phyloP scores from a whole-genome alignment of 129 eudicot genomes.

The Flaveria brownii region DNA sequence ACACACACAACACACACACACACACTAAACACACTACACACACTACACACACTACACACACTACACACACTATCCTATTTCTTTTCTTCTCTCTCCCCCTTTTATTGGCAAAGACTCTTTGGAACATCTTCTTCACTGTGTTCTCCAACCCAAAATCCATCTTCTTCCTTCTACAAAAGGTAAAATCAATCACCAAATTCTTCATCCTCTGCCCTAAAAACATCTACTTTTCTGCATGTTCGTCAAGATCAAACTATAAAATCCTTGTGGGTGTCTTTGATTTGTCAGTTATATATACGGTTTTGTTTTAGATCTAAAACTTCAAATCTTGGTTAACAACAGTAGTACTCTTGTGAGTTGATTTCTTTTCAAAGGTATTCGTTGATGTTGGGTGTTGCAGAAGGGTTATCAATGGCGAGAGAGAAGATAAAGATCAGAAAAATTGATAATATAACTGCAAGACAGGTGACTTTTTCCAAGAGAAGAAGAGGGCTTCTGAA shows the following conservation, averaged over 20 bases:
- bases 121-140: constrained; percentile 21
- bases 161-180: constrained; percentile 34
- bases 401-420: constrained; percentile 43
- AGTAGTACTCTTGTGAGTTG: too few relatives aligned
- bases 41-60: constrained; percentile 1
- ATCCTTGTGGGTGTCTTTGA: constrained; percentile 11
- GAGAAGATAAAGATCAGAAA: constrained; percentile 58
- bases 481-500: constrained; percentile 63
- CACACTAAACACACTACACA: constrained; percentile 1
- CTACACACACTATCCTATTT: not conserved
- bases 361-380: too few relatives aligned
- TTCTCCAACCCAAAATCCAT: constrained; percentile 24
- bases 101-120: constrained; percentile 22
- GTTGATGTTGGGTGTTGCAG: not conserved
- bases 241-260: constrained; percentile 4
- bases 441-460: constrained; percentile 52
- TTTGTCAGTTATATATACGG: constrained; percentile 14
- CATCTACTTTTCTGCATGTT: constrained; percentile 20
- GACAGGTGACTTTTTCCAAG: constrained; percentile 63
- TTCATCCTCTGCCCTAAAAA: constrained; percentile 11
- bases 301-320: constrained; percentile 31
- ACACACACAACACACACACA: not conserved
- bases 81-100: constrained; percentile 8
- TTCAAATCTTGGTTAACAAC: constrained; percentile 14
- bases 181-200: constrained; percentile 24